A percentile compares a stretch with the other conserved stretches of the same genome.
Evolutionary conservation across 768 basidiomycete genomes (phyloP).

Genomic region (Termitomyces sp.): DNA sequence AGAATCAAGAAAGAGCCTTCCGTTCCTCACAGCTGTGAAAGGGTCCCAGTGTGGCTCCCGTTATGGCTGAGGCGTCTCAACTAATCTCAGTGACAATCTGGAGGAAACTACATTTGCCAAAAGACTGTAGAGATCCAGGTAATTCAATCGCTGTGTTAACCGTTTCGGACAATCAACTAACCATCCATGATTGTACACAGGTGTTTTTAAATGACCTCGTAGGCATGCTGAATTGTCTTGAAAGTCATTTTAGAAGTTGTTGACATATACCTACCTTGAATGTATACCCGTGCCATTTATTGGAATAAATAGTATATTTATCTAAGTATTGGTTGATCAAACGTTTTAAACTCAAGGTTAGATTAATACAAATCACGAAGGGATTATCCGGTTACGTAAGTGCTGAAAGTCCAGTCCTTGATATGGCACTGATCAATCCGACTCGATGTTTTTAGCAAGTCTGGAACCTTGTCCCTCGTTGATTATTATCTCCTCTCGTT

Average conservation of each 20-base stretch:
- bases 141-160: neutral
- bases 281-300: neutral
- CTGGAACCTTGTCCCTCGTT: neutral
- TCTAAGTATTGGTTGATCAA: neutral
- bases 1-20: constrained; percentile 19
- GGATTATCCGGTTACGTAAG: neutral
- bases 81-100: neutral
- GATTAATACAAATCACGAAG: neutral
- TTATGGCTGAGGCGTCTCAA: neutral
- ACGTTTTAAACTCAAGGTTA: neutral
- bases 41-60: neutral
- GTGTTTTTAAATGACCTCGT: neutral
- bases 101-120: neutral
- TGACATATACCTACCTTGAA: neutral
- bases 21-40: constrained; percentile 16
- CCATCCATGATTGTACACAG: neutral
- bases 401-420: neutral
- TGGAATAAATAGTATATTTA: neutral
- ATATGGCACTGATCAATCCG: neutral
- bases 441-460: neutral
- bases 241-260: neutral
- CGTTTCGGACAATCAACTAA: neutral
- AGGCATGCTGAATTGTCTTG: neutral
- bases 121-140: constrained; percentile 8
- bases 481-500: neutral